Conservation (phyloP, 2,329 filamentous ascomycete genomes). For the Neofusicoccum parvum region DNA sequence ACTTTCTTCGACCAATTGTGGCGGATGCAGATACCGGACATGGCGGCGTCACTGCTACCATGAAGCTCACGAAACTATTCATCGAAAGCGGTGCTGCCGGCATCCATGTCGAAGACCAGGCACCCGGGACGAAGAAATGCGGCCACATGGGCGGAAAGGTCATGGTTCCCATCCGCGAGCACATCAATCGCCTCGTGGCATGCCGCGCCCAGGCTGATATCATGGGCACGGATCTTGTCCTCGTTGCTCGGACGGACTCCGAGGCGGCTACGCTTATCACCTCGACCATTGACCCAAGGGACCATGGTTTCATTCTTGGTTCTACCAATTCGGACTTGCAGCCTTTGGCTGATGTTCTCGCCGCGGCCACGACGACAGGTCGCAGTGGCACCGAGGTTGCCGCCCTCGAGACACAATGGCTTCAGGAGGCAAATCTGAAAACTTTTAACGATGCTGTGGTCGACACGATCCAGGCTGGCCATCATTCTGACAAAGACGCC, state of each 20-base stretch:
- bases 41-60: conserved; percentile 85
- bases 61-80: conserved; percentile 78
- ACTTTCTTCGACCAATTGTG: conserved; percentile 88
- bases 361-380: background rate
- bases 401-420: conserved; percentile 41
- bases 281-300: conserved; percentile 84
- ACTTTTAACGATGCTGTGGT: background rate
- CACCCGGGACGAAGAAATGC: conserved; percentile 49
- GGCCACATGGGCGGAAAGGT: conserved; percentile 45
- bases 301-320: conserved; percentile 86
- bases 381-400: conserved; percentile 27
- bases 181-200: conserved; percentile 39
- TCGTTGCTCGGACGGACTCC: conserved; percentile 85
- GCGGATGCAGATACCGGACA: conserved; percentile 92
- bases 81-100: conserved; percentile 48
- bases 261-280: conserved; percentile 92
- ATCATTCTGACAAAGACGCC: background rate
- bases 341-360: background rate
- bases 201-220: conserved; percentile 46
- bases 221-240: conserved; percentile 72
- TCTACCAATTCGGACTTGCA: conserved; percentile 59
- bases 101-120: conserved; percentile 48
- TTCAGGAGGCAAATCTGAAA: conserved; percentile 25
- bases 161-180: conserved; percentile 45
- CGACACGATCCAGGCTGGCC: background rate